Percentiles rank a stretch among this genome's conserved stretches.
Conservation (phyloP, 2,329 filamentous ascomycete species). For the Aspergillus pseudoterreus region DNA sequence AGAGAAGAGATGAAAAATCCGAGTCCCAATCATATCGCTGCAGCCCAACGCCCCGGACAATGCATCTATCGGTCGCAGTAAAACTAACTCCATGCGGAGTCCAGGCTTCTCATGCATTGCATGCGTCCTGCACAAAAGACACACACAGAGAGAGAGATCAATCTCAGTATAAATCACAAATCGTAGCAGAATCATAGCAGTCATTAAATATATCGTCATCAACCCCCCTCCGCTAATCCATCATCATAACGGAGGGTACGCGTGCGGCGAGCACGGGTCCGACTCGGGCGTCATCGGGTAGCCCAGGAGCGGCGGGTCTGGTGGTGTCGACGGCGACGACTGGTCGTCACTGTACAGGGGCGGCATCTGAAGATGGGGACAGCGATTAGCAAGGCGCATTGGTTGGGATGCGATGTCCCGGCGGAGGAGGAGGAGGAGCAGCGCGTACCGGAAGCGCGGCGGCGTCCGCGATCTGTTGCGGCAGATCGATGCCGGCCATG, state of each 20-base stretch:
- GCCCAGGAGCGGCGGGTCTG: constrained; percentile 34
- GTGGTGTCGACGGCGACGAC: constrained; percentile 40
- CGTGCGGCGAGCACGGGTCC: constrained; percentile 37
- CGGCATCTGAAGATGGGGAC: constrained; percentile 29
- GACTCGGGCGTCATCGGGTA: constrained; percentile 43
- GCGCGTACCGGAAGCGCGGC: constrained; percentile 43
- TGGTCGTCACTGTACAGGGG: constrained; percentile 37
- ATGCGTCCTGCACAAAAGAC: not conserved
- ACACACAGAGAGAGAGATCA: not conserved
- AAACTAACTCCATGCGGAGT: not conserved
- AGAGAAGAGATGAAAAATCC: not conserved
- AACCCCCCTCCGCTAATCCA: too few species aligned
- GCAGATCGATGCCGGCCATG: constrained; percentile 55
- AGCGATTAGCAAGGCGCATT: constrained; percentile 17
- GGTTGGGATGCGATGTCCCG: constrained; percentile 8
- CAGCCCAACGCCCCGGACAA: constrained; percentile 2
- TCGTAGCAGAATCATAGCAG: not conserved
- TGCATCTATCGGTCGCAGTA: constrained; percentile 5
- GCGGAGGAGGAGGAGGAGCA: constrained; percentile 18
- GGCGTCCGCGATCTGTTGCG: constrained; percentile 33
- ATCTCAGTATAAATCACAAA: not conserved
- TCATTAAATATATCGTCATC: constrained; percentile 1
- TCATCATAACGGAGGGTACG: constrained; percentile 16
- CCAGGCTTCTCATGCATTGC: too few species aligned
- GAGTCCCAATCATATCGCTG: not conserved